Percentiles rank a stretch among this genome's conserved stretches.
Conservation (phyloP, 2,329 filamentous ascomycete genomes). For the Diaporthe eres region DNA sequence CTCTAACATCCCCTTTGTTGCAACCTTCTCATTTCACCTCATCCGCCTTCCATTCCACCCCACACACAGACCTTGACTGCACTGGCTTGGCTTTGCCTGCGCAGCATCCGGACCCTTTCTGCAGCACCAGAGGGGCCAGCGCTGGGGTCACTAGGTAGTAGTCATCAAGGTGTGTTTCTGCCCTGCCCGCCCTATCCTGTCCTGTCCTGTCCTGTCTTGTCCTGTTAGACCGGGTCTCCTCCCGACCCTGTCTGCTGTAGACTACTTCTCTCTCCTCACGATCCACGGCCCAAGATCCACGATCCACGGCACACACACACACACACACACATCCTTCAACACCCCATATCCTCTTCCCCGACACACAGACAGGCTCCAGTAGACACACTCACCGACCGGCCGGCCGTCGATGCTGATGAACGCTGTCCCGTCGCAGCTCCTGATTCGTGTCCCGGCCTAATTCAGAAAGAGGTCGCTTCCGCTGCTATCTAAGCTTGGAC, state of each 20-base stretch:
- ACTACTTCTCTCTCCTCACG: background rate
- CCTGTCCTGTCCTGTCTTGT: background rate
- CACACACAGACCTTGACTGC: slow-evolving; percentile 29
- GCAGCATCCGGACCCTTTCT: slow-evolving; percentile 26
- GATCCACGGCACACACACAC: slow-evolving; percentile 5
- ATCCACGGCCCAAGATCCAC: background rate
- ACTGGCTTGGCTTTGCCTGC: background rate
- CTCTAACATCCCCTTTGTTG: slow-evolving; percentile 32
- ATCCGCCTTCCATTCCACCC: slow-evolving; percentile 34
- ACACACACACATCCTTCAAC: background rate
- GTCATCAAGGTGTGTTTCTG: slow-evolving; percentile 25
- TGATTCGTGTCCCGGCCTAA: slow-evolving; percentile 33
- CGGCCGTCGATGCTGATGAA: slow-evolving; percentile 20
- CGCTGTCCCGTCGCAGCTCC: slow-evolving; percentile 17
- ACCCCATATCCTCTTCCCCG: background rate
- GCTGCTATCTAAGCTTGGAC: slow-evolving; percentile 34
- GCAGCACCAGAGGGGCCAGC: slow-evolving; percentile 22
- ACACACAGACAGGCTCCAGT: background rate
- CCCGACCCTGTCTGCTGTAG: background rate
- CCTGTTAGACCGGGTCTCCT: background rate
- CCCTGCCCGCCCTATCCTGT: background rate
- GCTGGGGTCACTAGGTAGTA: slow-evolving; percentile 11
- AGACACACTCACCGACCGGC: slow-evolving; percentile 22
- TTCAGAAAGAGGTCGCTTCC: slow-evolving; percentile 26
- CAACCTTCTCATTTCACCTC: slow-evolving; percentile 32